Evolutionary conservation across 176 grass and related monocot genomes (phyloP).

Genomic region (Olyra latifolia): DNA sequence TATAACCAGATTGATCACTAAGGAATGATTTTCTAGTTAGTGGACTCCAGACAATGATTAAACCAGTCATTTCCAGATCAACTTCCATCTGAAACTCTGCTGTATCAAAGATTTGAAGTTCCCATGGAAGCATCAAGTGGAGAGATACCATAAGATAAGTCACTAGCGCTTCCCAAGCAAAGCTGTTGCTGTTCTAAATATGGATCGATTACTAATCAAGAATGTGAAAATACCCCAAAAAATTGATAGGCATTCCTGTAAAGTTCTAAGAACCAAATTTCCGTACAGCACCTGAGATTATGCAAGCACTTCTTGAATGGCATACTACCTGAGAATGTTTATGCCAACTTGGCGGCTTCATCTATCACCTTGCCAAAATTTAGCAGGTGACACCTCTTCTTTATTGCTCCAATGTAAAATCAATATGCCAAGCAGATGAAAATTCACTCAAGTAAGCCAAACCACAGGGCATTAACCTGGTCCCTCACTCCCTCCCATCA

Average conservation of each 20-base stretch:
- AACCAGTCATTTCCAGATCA: neutral
- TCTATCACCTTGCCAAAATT: neutral
- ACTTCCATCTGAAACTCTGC: neutral
- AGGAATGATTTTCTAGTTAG: neutral
- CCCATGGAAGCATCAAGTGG: neutral
- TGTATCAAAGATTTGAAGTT: neutral
- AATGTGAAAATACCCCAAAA: neutral
- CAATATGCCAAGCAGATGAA: neutral
- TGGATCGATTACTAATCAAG: neutral
- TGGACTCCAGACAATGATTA: neutral
- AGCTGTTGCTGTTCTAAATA: neutral
- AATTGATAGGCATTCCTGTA: constrained; percentile 2
- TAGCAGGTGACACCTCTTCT: neutral
- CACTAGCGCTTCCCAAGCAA: neutral
- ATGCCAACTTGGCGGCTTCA: neutral
- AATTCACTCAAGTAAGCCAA: neutral
- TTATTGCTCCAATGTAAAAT: neutral
- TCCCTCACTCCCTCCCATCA: neutral
- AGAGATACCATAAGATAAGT: neutral
- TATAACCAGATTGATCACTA: neutral
- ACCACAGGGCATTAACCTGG: neutral
- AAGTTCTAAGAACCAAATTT: neutral
- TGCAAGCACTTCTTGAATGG: neutral
- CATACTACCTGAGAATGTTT: constrained; percentile 8
- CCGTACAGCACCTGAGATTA: neutral